Evolutionary conservation across 352 stramenopile genomes (phyloP).

Genomic region (Pythium aquatile): DNA sequence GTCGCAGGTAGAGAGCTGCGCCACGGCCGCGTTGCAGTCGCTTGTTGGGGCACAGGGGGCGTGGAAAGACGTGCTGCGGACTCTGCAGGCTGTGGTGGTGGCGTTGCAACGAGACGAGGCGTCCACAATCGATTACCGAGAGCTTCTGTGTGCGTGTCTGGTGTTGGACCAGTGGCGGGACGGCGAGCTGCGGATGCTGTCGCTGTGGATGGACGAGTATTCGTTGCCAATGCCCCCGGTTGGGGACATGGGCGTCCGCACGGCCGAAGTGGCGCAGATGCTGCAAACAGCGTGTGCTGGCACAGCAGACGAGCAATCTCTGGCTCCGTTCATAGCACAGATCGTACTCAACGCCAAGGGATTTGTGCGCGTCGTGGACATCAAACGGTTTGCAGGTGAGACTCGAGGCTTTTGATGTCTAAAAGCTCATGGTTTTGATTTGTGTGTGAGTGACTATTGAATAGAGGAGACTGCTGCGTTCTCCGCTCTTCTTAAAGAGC

Average conservation of each 20-base stretch:
- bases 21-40: constrained; percentile 30
- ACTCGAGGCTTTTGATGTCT: too few species aligned
- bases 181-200: constrained; percentile 40
- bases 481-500: constrained; percentile 28
- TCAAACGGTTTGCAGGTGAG: constrained; percentile 29
- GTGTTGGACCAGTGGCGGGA: constrained; percentile 57
- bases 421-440: not conserved
- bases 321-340: constrained; percentile 35
- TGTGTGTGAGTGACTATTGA: not conserved
- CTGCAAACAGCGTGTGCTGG: constrained; percentile 41
- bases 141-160: constrained; percentile 42
- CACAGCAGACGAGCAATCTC: constrained; percentile 34
- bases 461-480: constrained; percentile 27
- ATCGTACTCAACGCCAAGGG: constrained; percentile 10
- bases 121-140: constrained; percentile 38
- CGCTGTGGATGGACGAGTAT: constrained; percentile 61
- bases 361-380: constrained; percentile 17
- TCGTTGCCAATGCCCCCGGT: constrained; percentile 16
- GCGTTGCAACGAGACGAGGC: constrained; percentile 32
- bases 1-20: constrained; percentile 42
- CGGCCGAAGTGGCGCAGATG: constrained; percentile 29
- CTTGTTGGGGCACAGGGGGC: constrained; percentile 3
- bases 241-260: constrained; percentile 30
- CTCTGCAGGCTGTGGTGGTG: constrained; percentile 32
- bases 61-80: constrained; percentile 21